phyloP scores from a whole-genome alignment of 2,329 filamentous ascomycete genomes.

The Diaporthe longicolla region DNA sequence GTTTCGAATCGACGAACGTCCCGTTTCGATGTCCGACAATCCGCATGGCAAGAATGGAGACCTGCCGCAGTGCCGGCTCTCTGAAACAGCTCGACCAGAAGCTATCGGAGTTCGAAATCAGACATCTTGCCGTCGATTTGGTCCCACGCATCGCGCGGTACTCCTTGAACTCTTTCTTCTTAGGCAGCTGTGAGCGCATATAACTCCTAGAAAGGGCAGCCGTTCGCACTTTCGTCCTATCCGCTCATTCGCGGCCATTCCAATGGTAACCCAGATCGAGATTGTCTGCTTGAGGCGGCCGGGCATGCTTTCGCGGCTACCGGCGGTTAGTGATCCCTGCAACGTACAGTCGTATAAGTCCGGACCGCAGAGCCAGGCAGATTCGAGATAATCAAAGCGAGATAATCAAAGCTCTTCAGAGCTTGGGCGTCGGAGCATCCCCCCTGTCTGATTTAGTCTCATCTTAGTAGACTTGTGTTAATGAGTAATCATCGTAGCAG shows the following conservation, averaged over 20 bases:
- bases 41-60: not conserved
- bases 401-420: not conserved
- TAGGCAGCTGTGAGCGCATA: not conserved
- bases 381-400: not conserved
- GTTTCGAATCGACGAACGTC: not conserved
- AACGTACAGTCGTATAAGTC: not conserved
- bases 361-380: not conserved
- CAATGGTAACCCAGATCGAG: slow-evolving; percentile 12
- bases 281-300: not conserved
- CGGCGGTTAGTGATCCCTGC: not conserved
- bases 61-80: not conserved
- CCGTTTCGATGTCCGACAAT: slow-evolving; percentile 2
- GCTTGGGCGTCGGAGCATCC: not conserved
- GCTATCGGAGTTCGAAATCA: not conserved
- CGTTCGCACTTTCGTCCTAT: not conserved
- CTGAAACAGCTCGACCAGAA: not conserved
- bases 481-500: not conserved
- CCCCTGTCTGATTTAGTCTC: not conserved
- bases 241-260: not conserved
- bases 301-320: not conserved
- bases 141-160: not conserved
- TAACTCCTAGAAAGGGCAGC: not conserved
- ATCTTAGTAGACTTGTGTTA: not conserved
- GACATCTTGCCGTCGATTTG: not conserved
- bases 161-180: not conserved